Conservation (phyloP, 2,329 filamentous ascomycete species). For the Hypomyces perniciosus region DNA sequence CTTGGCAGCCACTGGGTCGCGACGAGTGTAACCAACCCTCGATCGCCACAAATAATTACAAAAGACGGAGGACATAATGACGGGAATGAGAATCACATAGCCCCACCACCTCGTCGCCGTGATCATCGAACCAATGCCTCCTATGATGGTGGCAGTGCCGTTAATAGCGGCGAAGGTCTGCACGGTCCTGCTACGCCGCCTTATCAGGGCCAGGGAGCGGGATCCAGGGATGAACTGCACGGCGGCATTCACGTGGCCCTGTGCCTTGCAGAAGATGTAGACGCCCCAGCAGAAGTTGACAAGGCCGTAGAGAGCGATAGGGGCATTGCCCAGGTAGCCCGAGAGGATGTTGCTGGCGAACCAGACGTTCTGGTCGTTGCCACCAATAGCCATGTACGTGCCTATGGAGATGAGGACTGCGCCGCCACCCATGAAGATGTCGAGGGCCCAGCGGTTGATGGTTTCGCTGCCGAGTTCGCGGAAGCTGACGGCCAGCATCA, state of each 20-base stretch:
- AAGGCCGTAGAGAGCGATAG: slow-evolving; percentile 43
- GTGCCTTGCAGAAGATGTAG: slow-evolving; percentile 36
- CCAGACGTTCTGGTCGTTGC: slow-evolving; percentile 37
- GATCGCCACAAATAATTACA: slow-evolving; percentile 45
- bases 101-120: slow-evolving; percentile 47
- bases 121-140: slow-evolving; percentile 43
- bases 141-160: slow-evolving; percentile 39
- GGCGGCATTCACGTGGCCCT: slow-evolving; percentile 28
- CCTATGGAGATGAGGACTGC: slow-evolving; percentile 45
- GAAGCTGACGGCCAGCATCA: slow-evolving; percentile 37
- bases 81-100: slow-evolving; percentile 45
- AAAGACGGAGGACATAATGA: slow-evolving; percentile 39
- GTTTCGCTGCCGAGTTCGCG: slow-evolving; percentile 46
- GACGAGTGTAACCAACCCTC: slow-evolving; percentile 36
- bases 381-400: slow-evolving; percentile 49
- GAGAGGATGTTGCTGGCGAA: slow-evolving; percentile 46
- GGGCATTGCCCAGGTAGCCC: slow-evolving; percentile 49
- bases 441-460: slow-evolving; percentile 46
- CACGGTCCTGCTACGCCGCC: slow-evolving; percentile 33
- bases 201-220: slow-evolving; percentile 25
- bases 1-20: slow-evolving; percentile 1
- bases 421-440: slow-evolving; percentile 43
- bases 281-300: slow-evolving; percentile 43
- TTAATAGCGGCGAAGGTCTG: slow-evolving; percentile 40
- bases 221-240: slow-evolving; percentile 21